phyloP scores from a whole-genome alignment of 2,329 filamentous ascomycete species.

The Penicillium rolfsii region DNA sequence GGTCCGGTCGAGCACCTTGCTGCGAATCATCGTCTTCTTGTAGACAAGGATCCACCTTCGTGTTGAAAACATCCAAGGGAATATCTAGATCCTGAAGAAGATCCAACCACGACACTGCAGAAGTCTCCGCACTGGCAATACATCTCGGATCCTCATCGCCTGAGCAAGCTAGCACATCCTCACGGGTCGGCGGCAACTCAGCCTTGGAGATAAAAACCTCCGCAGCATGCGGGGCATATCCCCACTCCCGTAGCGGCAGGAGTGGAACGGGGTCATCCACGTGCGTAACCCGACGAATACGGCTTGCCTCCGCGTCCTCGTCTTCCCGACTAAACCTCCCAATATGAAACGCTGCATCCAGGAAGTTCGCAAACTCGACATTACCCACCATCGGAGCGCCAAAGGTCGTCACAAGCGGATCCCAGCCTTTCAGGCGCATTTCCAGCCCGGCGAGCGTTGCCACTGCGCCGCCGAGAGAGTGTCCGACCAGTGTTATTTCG shows the following conservation, averaged over 20 bases:
- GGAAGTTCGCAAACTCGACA: constrained; percentile 54
- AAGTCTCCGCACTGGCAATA: constrained; percentile 61
- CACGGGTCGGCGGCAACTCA: constrained; percentile 66
- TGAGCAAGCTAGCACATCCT: constrained; percentile 71
- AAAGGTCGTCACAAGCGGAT: constrained; percentile 82
- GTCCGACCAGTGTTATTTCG: constrained; percentile 77
- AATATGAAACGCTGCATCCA: constrained; percentile 57
- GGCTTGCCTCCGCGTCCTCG: constrained; percentile 21
- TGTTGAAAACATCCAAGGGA: constrained; percentile 4
- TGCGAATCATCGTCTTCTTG: background rate
- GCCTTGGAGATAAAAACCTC: constrained; percentile 83
- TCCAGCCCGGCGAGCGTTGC: constrained; percentile 86
- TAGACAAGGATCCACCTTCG: constrained; percentile 7
- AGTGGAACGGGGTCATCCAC: constrained; percentile 84
- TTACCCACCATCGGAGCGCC: constrained; percentile 76
- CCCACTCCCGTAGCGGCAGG: constrained; percentile 84
- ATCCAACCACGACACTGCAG: constrained; percentile 6
- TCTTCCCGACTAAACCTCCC: constrained; percentile 1
- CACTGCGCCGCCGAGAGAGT: constrained; percentile 90
- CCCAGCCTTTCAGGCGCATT: constrained; percentile 74
- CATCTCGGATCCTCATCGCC: constrained; percentile 74
- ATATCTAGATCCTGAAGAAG: constrained; percentile 17
- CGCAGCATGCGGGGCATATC: constrained; percentile 79
- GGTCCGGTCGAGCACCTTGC: background rate
- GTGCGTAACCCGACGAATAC: constrained; percentile 74